Evolutionary conservation across 306 rosid genomes (phyloP).

Genomic region (Prunus armeniaca): DNA sequence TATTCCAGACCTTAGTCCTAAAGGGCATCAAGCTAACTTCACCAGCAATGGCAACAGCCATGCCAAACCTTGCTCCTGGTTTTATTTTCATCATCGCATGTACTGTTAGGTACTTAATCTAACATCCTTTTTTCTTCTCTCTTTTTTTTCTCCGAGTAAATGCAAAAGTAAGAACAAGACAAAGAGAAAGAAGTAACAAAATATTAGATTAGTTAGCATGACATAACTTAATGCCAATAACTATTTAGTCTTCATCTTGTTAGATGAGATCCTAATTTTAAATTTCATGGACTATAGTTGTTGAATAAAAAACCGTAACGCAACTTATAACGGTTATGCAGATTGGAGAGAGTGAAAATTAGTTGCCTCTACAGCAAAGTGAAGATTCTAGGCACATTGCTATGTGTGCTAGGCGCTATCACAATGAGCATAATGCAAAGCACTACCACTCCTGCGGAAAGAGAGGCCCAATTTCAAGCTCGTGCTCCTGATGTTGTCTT

Average conservation of each 20-base stretch:
- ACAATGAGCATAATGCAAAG: constrained; percentile 79
- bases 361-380: constrained; percentile 57
- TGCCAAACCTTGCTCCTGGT: constrained; percentile 93
- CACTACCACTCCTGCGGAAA: constrained; percentile 19
- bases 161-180: background rate
- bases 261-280: background rate
- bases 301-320: background rate
- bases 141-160: background rate
- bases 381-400: constrained; percentile 72
- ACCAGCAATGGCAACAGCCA: constrained; percentile 89
- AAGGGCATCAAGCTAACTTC: constrained; percentile 77
- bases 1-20: constrained; percentile 60
- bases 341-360: constrained; percentile 69
- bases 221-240: background rate
- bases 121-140: too few species aligned
- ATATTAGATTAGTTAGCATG: background rate
- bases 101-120: constrained; percentile 49
- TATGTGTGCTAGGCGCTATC: constrained; percentile 76
- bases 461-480: constrained; percentile 2
- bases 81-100: constrained; percentile 82
- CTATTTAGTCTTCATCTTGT: background rate
- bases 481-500: constrained; percentile 29
- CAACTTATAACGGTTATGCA: constrained; percentile 22
- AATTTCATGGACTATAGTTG: background rate
- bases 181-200: background rate